Base-by-base conservation (phyloP, 2,329 filamentous ascomycete genomes). In the Aspergillus uvarum region DNA sequence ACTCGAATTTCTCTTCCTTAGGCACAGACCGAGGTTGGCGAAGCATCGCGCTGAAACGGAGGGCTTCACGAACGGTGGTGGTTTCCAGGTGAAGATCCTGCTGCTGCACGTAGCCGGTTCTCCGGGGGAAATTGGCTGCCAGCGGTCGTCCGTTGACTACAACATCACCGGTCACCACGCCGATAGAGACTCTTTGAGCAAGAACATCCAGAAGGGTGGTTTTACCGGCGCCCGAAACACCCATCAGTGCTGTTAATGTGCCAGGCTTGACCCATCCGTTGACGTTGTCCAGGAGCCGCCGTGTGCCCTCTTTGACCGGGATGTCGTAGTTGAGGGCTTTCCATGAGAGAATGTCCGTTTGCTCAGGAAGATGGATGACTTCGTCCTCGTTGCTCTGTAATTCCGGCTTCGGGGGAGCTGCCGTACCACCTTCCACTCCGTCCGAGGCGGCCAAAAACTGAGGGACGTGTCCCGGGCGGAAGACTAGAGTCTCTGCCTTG, bases 201-300 rank as follows among this genome's bases (percentile, higher is more conserved):
- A 97, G 81, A 26, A 91, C 90, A 74, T 96, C 91, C 8, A 97
- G 81, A 12, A 97, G 83, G 0, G 92, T 96, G 0, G 93, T 96
- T 75, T 96, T 97, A 47, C 93, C 93, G 11, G 93, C 93, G 59
- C 93, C 92, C 29, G 89, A 92, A 5, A 92, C 91, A 76, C 92
- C 90, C 92, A 96, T 96, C 2, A 96, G 81, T 10, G 91, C 92
- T 2, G 92, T 96, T 52, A 96, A 72, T 4, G 91, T 96, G 60
- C 93, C 93, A 4, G 93, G 92, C 76, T 96, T 94, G 57, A 96
- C 92, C 90, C 91, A 96, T 35, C 93, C 93, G 93, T 75, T 94
- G 89, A 69, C 63, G 44, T 69, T 52, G 47, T 67, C 66, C 54
- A 70, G 47, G 21, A 70, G 59, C 24, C 64, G 59, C 12, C 64